Percentiles rank a stretch among this genome's conserved stretches.
Conservation (phyloP, 768 basidiomycete species). For the Boletus rubescentipes region DNA sequence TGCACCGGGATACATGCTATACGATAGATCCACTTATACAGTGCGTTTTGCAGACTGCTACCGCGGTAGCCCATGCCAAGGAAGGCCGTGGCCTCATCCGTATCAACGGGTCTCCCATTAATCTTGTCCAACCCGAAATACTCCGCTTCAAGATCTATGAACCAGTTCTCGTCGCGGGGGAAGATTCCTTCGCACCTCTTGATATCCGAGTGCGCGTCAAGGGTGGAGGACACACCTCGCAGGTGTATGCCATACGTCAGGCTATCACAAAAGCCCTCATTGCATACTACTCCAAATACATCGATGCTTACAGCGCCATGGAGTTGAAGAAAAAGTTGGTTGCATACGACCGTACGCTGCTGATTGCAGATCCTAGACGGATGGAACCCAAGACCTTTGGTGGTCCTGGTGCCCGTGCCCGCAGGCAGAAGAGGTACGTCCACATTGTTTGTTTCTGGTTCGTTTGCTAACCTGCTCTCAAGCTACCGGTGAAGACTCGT, state of each 20-base stretch:
- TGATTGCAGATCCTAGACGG: slow-evolving; percentile 94
- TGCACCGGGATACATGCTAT: slow-evolving; percentile 20
- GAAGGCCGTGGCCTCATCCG: slow-evolving; percentile 96
- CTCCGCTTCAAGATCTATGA: slow-evolving; percentile 99
- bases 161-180: slow-evolving; percentile 90
- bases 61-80: slow-evolving; percentile 95
- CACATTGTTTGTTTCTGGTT: background rate
- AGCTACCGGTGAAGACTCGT: slow-evolving; percentile 64
- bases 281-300: slow-evolving; percentile 98
- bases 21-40: slow-evolving; percentile 1
- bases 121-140: slow-evolving; percentile 92
- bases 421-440: slow-evolving; percentile 90
- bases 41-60: slow-evolving; percentile 71
- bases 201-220: slow-evolving; percentile 98
- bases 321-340: slow-evolving; percentile 98
- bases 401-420: slow-evolving; percentile 96
- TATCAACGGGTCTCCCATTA: slow-evolving; percentile 95
- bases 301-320: slow-evolving; percentile 95
- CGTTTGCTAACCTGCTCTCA: slow-evolving; percentile 18
- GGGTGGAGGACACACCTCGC: slow-evolving; percentile 99
- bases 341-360: slow-evolving; percentile 87
- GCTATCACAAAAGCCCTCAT: slow-evolving; percentile 97
- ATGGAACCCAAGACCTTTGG: slow-evolving; percentile 99
- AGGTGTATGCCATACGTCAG: slow-evolving; percentile 98
- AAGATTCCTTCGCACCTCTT: slow-evolving; percentile 80